Percentiles rank a stretch among this genome's conserved stretches.
These are phyloP conservation scores for Arachnomyces sp. DNA, from an alignment of 2,329 filamentous ascomycete species.

Conservation along the genomic window DNA sequence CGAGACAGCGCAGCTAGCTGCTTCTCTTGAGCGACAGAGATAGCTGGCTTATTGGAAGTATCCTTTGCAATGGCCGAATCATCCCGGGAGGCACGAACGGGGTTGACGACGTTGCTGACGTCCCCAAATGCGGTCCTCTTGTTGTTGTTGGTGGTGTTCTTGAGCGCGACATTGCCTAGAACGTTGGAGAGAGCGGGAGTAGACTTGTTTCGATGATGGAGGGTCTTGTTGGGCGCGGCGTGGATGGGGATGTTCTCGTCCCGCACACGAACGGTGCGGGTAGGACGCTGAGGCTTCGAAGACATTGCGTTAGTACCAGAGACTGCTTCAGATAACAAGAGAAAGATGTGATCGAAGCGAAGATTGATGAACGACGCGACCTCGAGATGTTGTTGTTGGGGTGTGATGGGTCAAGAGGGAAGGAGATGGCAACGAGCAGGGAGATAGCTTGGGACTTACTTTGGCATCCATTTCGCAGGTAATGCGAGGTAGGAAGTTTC, in stretches of 20 bases:
- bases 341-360: too few species aligned
- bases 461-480: conserved; percentile 38
- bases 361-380: too few species aligned
- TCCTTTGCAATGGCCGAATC: conserved; percentile 47
- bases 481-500: too few species aligned
- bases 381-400: too few species aligned
- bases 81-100: conserved; percentile 41
- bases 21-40: conserved; percentile 21
- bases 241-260: conserved; percentile 61
- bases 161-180: conserved; percentile 48
- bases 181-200: conserved; percentile 52
- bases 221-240: conserved; percentile 44
- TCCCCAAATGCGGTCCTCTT: conserved; percentile 78
- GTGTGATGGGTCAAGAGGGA: neutral
- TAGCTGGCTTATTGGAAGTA: conserved; percentile 18
- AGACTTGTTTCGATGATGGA: conserved; percentile 79
- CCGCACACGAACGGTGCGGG: conserved; percentile 50
- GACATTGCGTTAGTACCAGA: neutral
- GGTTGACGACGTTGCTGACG: conserved; percentile 59
- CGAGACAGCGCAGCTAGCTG: conserved; percentile 41
- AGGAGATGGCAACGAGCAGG: neutral
- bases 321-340: too few species aligned
- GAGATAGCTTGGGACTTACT: conserved; percentile 23
- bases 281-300: conserved; percentile 59
- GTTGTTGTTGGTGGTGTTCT: conserved; percentile 52